Evolutionary conservation across 768 basidiomycete genomes (phyloP).

Genomic region (Mycena kentingensis): DNA sequence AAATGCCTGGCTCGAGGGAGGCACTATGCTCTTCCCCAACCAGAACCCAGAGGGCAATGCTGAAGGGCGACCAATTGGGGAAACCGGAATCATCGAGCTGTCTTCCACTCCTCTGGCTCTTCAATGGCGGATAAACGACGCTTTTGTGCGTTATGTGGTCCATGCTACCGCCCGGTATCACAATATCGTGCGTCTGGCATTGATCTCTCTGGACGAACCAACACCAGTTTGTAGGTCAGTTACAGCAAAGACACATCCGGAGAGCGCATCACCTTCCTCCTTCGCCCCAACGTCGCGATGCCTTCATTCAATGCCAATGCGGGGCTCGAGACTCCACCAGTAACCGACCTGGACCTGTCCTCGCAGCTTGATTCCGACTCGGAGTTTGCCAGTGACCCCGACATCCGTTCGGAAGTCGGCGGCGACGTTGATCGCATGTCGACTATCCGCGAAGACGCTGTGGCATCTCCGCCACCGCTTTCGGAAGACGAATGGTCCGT

Average conservation of each 20-base stretch:
- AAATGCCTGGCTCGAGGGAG: constrained; percentile 63
- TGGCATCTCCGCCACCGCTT: constrained; percentile 31
- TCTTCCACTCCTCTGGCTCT: constrained; percentile 65
- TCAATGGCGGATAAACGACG: constrained; percentile 71
- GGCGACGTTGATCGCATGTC: constrained; percentile 31
- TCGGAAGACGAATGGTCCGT: constrained; percentile 38
- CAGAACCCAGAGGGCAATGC: constrained; percentile 27
- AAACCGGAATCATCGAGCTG: constrained; percentile 63
- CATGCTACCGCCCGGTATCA: constrained; percentile 84
- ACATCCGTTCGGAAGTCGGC: constrained; percentile 46
- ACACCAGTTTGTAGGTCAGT: no score
- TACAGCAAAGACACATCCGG: constrained; percentile 65
- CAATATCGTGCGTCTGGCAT: no score
- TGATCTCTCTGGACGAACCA: no score
- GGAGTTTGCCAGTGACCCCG: constrained; percentile 53
- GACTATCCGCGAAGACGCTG: constrained; percentile 22
- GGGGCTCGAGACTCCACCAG: constrained; percentile 68
- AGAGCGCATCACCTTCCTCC: constrained; percentile 71
- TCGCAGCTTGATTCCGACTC: constrained; percentile 54
- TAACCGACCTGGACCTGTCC: constrained; percentile 63
- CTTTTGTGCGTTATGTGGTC: constrained; percentile 78
- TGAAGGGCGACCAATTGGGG: constrained; percentile 51
- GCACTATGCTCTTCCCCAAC: constrained; percentile 58
- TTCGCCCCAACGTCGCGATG: constrained; percentile 73
- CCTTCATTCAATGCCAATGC: constrained; percentile 50